phyloP scores from a whole-genome alignment of 192 early-diverging fungal species.

The Umbelopsis isabellina region DNA sequence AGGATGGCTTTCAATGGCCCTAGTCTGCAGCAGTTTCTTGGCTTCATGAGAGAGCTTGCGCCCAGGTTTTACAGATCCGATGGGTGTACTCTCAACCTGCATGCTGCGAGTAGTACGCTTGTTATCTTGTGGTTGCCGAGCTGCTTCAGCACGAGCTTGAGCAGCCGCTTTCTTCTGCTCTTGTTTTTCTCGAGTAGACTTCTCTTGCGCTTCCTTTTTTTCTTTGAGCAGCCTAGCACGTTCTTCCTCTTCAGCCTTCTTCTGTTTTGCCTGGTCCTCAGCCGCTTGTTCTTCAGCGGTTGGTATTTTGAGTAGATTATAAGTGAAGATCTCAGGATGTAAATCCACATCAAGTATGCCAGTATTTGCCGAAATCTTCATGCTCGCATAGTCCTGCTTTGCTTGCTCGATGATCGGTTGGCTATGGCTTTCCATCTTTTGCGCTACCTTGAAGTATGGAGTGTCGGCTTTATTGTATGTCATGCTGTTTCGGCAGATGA shows the following conservation, averaged over 20 bases:
- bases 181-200: constrained; percentile 20
- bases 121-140: not conserved
- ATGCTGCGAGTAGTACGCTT: constrained; percentile 12
- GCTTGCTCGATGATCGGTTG: constrained; percentile 46
- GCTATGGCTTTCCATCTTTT: constrained; percentile 49
- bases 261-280: constrained; percentile 10
- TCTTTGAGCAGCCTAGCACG: not conserved
- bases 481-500: constrained; percentile 77
- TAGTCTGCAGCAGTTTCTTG: constrained; percentile 4
- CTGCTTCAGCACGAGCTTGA: not conserved
- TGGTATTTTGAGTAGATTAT: constrained; percentile 33
- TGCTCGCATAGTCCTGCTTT: constrained; percentile 43
- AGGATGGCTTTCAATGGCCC: constrained; percentile 6
- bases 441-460: constrained; percentile 67
- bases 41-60: constrained; percentile 2
- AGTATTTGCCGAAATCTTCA: constrained; percentile 42
- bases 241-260: constrained; percentile 23
- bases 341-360: constrained; percentile 48
- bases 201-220: constrained; percentile 20
- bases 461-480: constrained; percentile 78
- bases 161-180: constrained; percentile 8
- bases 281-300: constrained; percentile 2
- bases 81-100: not conserved
- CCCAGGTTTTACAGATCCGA: not conserved
- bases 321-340: constrained; percentile 56